These are phyloP conservation scores for Fusarium humuli DNA, from an alignment of 2,329 filamentous ascomycete genomes.

Conservation along the genomic window DNA sequence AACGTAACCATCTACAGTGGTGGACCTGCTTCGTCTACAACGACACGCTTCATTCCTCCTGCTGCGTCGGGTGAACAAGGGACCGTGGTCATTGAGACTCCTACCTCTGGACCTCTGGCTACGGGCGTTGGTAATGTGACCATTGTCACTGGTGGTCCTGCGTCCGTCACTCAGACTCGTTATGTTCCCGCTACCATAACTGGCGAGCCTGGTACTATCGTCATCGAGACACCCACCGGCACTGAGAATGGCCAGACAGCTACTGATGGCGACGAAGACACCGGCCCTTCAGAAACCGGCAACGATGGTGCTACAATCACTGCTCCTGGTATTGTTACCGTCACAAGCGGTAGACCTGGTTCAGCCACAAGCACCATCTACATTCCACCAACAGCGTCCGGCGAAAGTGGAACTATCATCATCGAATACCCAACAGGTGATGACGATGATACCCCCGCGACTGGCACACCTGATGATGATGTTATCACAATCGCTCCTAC, in stretches of 20 bases:
- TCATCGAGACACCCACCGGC: slow-evolving; percentile 24
- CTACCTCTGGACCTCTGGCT: slow-evolving; percentile 9
- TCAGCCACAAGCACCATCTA: slow-evolving; percentile 2
- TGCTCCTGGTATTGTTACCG: slow-evolving; percentile 1
- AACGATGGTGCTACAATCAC: background rate
- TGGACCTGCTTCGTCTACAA: background rate
- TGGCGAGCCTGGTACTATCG: slow-evolving; percentile 7
- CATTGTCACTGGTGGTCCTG: slow-evolving; percentile 6
- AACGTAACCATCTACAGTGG: slow-evolving; percentile 24
- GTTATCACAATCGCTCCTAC: slow-evolving; percentile 1
- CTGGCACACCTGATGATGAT: background rate
- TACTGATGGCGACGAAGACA: background rate
- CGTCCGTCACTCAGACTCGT: background rate
- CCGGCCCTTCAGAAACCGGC: background rate
- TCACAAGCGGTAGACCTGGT: slow-evolving; percentile 9
- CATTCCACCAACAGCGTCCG: background rate
- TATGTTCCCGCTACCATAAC: slow-evolving; percentile 8
- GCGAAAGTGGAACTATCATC: slow-evolving; percentile 2
- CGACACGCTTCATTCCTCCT: slow-evolving; percentile 1
- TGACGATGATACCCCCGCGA: background rate
- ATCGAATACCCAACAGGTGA: slow-evolving; percentile 14
- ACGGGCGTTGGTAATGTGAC: slow-evolving; percentile 15
- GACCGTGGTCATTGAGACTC: slow-evolving; percentile 21
- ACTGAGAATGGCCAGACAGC: background rate
- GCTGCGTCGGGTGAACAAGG: slow-evolving; percentile 3